These are phyloP conservation scores for Fusarium robinianum DNA, from an alignment of 2,329 filamentous ascomycete species.

Conservation along the genomic window DNA sequence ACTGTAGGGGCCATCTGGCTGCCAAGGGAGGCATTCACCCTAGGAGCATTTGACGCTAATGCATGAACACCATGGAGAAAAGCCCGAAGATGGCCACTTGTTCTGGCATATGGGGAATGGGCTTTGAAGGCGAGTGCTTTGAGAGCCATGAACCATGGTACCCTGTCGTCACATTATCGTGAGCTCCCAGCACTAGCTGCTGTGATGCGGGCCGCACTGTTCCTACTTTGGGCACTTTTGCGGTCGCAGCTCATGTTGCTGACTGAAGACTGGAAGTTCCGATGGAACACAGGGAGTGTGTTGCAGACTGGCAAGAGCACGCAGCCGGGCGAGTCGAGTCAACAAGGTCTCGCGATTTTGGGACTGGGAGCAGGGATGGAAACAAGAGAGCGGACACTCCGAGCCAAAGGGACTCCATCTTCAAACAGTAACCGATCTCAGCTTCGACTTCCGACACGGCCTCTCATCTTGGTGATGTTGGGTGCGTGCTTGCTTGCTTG, in stretches of 20 bases:
- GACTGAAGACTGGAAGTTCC: no score
- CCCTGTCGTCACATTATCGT: no score
- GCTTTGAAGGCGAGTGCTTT: background rate
- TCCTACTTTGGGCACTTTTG: no score
- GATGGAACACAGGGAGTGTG: no score
- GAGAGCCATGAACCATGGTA: no score
- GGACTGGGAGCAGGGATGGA: conserved; percentile 9
- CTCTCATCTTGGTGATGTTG: no score
- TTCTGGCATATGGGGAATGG: conserved; percentile 8
- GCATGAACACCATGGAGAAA: conserved; percentile 23
- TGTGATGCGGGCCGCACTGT: no score
- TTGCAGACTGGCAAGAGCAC: conserved; percentile 14
- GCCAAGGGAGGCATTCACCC: conserved; percentile 13
- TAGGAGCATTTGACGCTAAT: conserved; percentile 23
- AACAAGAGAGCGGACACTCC: conserved; percentile 1
- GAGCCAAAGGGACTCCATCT: conserved; percentile 5
- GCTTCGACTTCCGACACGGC: no score
- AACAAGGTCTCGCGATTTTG: conserved; percentile 6
- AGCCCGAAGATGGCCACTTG: conserved; percentile 2
- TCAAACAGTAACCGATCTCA: no score
- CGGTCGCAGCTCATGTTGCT: no score
- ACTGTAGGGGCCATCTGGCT: conserved; percentile 9
- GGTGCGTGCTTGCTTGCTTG: no score
- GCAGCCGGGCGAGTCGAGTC: conserved; percentile 14
- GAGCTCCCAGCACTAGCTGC: no score